These are phyloP conservation scores for Sporisorium sorghi DNA, from an alignment of 1,284 basidiomycete species.

Conservation along the genomic window DNA sequence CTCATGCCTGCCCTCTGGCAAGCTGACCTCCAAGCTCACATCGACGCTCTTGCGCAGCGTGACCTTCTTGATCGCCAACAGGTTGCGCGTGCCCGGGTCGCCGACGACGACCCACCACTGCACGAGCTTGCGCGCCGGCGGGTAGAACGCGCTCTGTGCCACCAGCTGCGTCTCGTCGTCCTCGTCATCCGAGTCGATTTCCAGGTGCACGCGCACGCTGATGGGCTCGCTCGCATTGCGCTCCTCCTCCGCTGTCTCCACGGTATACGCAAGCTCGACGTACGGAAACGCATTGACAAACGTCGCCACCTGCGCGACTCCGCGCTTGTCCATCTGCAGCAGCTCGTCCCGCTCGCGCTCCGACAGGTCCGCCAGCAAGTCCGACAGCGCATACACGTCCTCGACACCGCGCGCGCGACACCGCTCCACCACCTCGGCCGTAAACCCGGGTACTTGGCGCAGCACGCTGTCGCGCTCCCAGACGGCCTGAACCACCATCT, in stretches of 20 bases:
- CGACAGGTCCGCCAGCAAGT: constrained; percentile 59
- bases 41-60: constrained; percentile 79
- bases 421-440: constrained; percentile 78
- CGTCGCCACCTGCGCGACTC: constrained; percentile 72
- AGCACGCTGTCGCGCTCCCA: constrained; percentile 85
- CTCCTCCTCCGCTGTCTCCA: constrained; percentile 74
- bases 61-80: constrained; percentile 94
- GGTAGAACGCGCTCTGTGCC: constrained; percentile 92
- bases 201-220: constrained; percentile 81
- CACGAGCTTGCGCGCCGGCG: constrained; percentile 86
- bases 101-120: constrained; percentile 98
- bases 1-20: constrained; percentile 79
- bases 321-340: constrained; percentile 83
- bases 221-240: constrained; percentile 78
- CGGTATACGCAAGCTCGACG: constrained; percentile 84
- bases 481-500: constrained; percentile 98
- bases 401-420: constrained; percentile 74
- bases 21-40: constrained; percentile 87
- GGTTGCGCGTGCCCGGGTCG: constrained; percentile 77
- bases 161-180: constrained; percentile 73
- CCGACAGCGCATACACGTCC: constrained; percentile 63
- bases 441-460: constrained; percentile 96
- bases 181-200: constrained; percentile 83
- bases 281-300: constrained; percentile 75
- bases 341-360: constrained; percentile 74